A percentile compares a stretch with the other conserved stretches of the same genome.
Conservation (phyloP, 1,139 yeast species). For the Saccharomyces hybrid region DNA sequence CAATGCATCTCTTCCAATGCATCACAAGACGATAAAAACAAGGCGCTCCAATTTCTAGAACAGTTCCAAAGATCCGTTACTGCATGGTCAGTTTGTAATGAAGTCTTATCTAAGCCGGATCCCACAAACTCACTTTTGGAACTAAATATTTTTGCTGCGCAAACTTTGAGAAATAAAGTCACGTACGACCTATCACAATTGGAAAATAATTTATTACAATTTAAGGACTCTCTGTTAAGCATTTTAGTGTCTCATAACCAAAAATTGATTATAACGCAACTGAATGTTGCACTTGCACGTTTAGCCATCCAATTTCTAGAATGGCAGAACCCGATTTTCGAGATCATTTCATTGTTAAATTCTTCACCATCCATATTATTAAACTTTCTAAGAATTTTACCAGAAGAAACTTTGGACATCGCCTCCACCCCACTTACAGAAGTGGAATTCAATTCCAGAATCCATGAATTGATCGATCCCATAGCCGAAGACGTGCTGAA, state of each 20-base stretch:
- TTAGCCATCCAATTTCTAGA: conserved; percentile 65
- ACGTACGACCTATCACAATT: conserved; percentile 80
- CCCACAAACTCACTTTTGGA: conserved; percentile 34
- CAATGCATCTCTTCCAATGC: conserved; percentile 27
- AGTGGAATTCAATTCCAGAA: conserved; percentile 64
- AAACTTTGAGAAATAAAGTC: conserved; percentile 76
- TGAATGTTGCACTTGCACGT: conserved; percentile 74
- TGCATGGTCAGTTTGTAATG: conserved; percentile 52
- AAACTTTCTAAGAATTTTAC: conserved; percentile 77
- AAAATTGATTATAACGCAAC: conserved; percentile 64
- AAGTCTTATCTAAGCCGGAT: conserved; percentile 23
- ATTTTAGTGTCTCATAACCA: conserved; percentile 33
- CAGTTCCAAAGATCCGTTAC: conserved; percentile 70
- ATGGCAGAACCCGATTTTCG: conserved; percentile 69
- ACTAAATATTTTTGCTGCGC: conserved; percentile 76
- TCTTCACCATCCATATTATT: conserved; percentile 42
- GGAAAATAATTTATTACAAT: conserved; percentile 52
- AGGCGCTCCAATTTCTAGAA: conserved; percentile 47
- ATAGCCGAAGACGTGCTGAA: conserved; percentile 65
- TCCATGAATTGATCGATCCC: conserved; percentile 50
- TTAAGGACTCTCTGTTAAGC: conserved; percentile 35
- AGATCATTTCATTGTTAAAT: conserved; percentile 41
- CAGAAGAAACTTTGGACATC: conserved; percentile 81
- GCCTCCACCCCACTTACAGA: conserved; percentile 74
- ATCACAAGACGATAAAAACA: conserved; percentile 19